A percentile compares a stretch with the other conserved stretches of the same genome.
Conservation (phyloP, 2,329 filamentous ascomycete genomes). For the Herpomyces periplanetae region DNA sequence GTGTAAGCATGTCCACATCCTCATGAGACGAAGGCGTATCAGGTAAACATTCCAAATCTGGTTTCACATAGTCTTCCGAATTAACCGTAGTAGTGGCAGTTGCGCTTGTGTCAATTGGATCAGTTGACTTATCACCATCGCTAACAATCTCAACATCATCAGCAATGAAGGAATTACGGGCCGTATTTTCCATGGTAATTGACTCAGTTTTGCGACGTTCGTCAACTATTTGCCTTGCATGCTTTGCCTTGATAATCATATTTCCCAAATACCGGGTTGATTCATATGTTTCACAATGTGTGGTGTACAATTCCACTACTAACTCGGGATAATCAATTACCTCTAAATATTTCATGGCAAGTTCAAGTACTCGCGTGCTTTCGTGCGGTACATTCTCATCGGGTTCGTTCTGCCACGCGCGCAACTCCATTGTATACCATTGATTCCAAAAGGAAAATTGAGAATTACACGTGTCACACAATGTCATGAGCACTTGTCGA, state of each 20-base stretch:
- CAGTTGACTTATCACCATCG: no score
- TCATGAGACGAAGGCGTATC: slow-evolving; percentile 5
- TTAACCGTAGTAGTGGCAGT: slow-evolving; percentile 4
- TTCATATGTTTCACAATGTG: slow-evolving; percentile 69
- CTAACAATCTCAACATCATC: no score
- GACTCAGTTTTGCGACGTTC: slow-evolving; percentile 21
- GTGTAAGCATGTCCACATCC: slow-evolving; percentile 6
- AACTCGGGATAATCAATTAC: slow-evolving; percentile 35
- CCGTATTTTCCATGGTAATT: slow-evolving; percentile 20
- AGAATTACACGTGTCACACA: no score
- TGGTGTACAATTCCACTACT: slow-evolving; percentile 28
- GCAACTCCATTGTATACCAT: slow-evolving; percentile 17
- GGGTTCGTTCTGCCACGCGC: slow-evolving; percentile 12
- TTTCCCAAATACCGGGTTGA: slow-evolving; percentile 29
- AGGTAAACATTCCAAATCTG: no score
- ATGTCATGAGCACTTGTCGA: no score
- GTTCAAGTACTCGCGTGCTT: slow-evolving; percentile 34
- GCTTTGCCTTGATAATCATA: slow-evolving; percentile 31
- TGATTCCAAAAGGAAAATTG: no score
- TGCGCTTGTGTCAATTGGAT: slow-evolving; percentile 5
- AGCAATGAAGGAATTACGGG: slow-evolving; percentile 7
- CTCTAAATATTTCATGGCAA: slow-evolving; percentile 17
- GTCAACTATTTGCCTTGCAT: slow-evolving; percentile 19
- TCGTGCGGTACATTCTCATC: slow-evolving; percentile 21
- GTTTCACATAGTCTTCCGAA: no score